Evolutionary conservation across 2,329 filamentous ascomycete species (phyloP).

Genomic region (Botrytis hyacinthi): DNA sequence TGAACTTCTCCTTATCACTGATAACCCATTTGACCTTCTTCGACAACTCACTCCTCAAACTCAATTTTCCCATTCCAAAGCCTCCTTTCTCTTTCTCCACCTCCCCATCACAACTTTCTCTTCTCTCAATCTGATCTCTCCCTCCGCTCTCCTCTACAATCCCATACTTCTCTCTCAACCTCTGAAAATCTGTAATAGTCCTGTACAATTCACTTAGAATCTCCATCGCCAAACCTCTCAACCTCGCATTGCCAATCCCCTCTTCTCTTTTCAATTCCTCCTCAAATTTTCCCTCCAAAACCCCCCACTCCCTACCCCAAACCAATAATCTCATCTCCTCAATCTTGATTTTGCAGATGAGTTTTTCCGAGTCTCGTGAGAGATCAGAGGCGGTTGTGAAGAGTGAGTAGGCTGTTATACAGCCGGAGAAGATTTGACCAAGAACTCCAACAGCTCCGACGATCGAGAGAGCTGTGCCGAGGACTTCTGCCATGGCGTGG

Average conservation of each 20-base stretch:
- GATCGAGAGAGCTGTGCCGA: conserved; percentile 45
- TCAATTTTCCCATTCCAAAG: conserved; percentile 18
- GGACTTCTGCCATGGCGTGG: conserved; percentile 41
- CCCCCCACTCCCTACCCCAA: conserved; percentile 50
- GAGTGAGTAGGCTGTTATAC: conserved; percentile 47
- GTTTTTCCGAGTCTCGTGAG: conserved; percentile 45
- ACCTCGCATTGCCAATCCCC: conserved; percentile 38
- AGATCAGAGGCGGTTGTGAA: conserved; percentile 46
- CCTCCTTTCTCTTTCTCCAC: conserved; percentile 11
- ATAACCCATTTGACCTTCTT: conserved; percentile 47
- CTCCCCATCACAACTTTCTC: conserved; percentile 11
- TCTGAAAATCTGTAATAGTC: conserved; percentile 47
- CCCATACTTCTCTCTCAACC: conserved; percentile 46
- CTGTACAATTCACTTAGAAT: conserved; percentile 46
- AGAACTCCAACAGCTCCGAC: conserved; percentile 47
- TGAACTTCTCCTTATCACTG: conserved; percentile 48
- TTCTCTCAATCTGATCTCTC: conserved; percentile 18
- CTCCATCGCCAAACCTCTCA: conserved; percentile 43
- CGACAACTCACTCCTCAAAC: conserved; percentile 29
- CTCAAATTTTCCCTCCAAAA: conserved; percentile 47
- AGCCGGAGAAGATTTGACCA: conserved; percentile 49
- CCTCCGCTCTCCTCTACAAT: conserved; percentile 38
- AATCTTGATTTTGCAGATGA: conserved; percentile 50
- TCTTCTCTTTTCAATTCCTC: conserved; percentile 42
- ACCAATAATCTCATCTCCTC: conserved; percentile 50